Conservation (phyloP, 2,329 filamentous ascomycete species). For the Fusarium hainanense region DNA sequence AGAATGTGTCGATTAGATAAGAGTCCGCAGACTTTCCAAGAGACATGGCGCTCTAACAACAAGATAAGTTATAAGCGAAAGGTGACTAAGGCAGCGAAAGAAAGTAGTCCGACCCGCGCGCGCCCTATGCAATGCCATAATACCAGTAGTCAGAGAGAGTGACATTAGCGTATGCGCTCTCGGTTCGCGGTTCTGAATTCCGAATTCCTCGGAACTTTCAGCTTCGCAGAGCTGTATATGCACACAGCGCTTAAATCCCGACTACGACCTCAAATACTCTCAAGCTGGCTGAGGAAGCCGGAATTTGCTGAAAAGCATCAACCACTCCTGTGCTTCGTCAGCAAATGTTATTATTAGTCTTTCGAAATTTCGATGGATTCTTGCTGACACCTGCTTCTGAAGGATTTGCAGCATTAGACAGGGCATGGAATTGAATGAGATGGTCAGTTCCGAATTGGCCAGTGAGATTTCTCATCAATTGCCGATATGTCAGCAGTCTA, state of each 20-base stretch:
- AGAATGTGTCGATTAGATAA: constrained; percentile 2
- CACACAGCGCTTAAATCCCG: background rate
- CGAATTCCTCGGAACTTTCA: constrained; percentile 1
- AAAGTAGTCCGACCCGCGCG: background rate
- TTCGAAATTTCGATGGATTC: background rate
- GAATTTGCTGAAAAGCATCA: constrained; percentile 10
- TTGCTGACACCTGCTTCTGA: background rate
- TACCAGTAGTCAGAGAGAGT: background rate
- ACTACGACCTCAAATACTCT: background rate
- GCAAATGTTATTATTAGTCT: background rate
- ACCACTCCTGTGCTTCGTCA: constrained; percentile 27
- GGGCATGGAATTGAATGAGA: background rate
- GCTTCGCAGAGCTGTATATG: background rate
- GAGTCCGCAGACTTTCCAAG: background rate
- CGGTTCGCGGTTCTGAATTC: background rate
- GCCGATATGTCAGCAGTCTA: background rate
- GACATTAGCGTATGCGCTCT: background rate
- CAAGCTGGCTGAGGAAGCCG: background rate
- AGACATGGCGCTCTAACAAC: background rate
- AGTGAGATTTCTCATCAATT: background rate
- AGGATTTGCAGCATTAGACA: background rate
- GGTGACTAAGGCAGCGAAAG: background rate
- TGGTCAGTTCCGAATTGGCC: background rate
- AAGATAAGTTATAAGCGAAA: background rate
- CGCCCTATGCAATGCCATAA: constrained; percentile 5